Conservation (phyloP, 345 rosid species). For the Eutrema yunnanense region DNA sequence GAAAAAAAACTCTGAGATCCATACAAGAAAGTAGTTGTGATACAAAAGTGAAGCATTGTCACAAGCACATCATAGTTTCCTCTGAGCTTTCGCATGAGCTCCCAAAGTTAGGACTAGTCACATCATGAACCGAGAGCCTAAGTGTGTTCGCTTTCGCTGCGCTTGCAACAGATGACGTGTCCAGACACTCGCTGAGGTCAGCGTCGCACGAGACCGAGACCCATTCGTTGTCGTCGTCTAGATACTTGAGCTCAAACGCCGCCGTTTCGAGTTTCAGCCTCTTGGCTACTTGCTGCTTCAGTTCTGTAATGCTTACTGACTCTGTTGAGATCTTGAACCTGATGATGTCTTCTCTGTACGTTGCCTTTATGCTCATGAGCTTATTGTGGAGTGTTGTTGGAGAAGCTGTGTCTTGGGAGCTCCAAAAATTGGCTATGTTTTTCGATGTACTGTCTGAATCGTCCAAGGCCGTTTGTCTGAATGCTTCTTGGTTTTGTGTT, state of each 20-base stretch:
- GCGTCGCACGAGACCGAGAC: constrained; percentile 77
- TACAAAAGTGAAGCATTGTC: constrained; percentile 5
- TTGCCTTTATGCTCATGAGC: constrained; percentile 61
- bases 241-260: constrained; percentile 71
- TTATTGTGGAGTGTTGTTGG: constrained; percentile 25
- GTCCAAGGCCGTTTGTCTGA: constrained; percentile 12
- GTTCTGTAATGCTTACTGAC: constrained; percentile 45
- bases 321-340: constrained; percentile 59
- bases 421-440: constrained; percentile 9
- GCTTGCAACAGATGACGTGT: constrained; percentile 43
- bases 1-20: constrained; percentile 7
- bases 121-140: constrained; percentile 66
- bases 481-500: constrained; percentile 22
- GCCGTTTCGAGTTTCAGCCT: constrained; percentile 75
- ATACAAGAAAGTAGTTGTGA: background rate
- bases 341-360: constrained; percentile 72
- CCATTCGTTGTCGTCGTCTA: constrained; percentile 84
- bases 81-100: constrained; percentile 93
- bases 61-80: constrained; percentile 35
- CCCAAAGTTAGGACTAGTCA: constrained; percentile 45
- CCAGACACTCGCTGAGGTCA: constrained; percentile 78
- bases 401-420: constrained; percentile 10
- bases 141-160: constrained; percentile 30
- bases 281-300: constrained; percentile 80
- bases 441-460: constrained; percentile 31